phyloP scores from a whole-genome alignment of 1,139 yeast species.

The Pichia sp. region DNA sequence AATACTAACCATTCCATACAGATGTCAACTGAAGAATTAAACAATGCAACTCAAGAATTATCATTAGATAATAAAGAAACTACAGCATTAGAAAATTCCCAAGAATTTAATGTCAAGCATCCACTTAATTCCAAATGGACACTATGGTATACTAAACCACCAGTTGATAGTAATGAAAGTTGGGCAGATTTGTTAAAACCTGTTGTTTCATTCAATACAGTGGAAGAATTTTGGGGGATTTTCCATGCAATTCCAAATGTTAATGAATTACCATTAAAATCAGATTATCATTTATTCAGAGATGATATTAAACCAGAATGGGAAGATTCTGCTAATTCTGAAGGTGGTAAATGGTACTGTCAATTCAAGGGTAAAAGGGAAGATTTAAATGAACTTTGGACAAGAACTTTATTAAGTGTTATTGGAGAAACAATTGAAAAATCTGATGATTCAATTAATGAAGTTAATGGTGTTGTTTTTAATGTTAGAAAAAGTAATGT shows the following conservation, averaged over 20 bases:
- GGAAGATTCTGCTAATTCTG: constrained; percentile 85
- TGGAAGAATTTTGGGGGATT: constrained; percentile 99
- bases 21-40: constrained; percentile 45
- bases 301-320: constrained; percentile 96
- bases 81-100: constrained; percentile 62
- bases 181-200: constrained; percentile 95
- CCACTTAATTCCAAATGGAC: constrained; percentile 94
- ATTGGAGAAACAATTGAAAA: constrained; percentile 95
- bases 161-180: constrained; percentile 68
- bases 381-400: constrained; percentile 87
- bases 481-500: constrained; percentile 78
- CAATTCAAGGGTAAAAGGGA: constrained; percentile 58
- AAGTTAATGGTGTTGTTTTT: constrained; percentile 92
- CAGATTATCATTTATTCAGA: constrained; percentile 94
- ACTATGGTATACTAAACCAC: constrained; percentile 95
- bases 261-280: constrained; percentile 80
- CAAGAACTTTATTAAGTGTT: constrained; percentile 80
- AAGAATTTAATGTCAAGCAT: constrained; percentile 76
- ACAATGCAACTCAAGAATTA: constrained; percentile 48
- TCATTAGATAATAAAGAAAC: constrained; percentile 35
- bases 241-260: constrained; percentile 93
- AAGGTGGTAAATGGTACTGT: constrained; percentile 95
- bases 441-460: constrained; percentile 51
- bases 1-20: constrained; percentile 1
- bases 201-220: constrained; percentile 84